Conservation (phyloP, 805 yeast genomes). For the Saccharomycopsis oosterbeekiorum region DNA sequence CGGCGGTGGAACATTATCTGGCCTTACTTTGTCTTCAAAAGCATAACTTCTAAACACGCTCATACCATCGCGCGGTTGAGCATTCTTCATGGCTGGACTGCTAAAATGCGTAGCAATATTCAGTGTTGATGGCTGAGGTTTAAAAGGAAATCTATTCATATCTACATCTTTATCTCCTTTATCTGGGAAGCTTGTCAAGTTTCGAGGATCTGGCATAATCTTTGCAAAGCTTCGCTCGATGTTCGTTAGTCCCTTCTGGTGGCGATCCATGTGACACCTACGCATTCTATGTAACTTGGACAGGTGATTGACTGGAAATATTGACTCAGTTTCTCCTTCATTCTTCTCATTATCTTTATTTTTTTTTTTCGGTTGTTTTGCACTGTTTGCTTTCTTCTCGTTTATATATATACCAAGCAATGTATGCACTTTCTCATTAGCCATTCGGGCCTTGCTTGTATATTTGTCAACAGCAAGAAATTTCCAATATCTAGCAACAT, state of each 20-base stretch:
- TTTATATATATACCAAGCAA: background rate
- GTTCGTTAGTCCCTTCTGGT: background rate
- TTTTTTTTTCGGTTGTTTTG: background rate
- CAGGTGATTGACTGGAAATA: background rate
- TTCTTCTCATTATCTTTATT: background rate
- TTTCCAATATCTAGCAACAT: constrained; percentile 6
- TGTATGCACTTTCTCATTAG: background rate
- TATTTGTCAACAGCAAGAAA: background rate
- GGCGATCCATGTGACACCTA: background rate
- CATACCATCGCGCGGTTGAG: background rate
- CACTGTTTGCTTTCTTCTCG: background rate
- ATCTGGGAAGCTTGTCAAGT: background rate
- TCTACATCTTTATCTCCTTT: background rate
- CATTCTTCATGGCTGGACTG: no score
- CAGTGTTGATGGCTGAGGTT: background rate
- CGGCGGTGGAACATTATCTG: background rate
- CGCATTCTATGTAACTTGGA: background rate
- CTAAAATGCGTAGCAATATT: no score
- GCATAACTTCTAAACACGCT: background rate
- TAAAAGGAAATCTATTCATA: background rate
- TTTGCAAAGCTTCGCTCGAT: background rate
- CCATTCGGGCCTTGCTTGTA: background rate
- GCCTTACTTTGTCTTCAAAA: background rate
- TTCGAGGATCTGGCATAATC: background rate
- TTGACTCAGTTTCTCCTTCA: background rate